A percentile compares a stretch with the other conserved stretches of the same genome.
Conservation (phyloP, 441 rosid species). For the Raphanus hybrid region DNA sequence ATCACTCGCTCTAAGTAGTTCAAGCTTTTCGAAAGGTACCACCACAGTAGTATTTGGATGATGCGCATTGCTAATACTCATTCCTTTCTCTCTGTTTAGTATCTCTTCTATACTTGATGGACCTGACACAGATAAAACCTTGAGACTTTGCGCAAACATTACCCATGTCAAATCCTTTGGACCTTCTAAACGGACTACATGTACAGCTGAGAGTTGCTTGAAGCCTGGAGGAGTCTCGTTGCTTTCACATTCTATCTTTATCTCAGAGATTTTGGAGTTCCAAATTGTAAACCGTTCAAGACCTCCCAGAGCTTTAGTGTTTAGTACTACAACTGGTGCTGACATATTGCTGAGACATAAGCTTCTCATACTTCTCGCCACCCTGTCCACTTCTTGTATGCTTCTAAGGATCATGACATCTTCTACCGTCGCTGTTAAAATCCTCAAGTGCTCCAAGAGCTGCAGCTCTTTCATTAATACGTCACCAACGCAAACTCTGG, state of each 20-base stretch:
- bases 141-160: background rate
- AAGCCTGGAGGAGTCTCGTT: background rate
- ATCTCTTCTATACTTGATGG: background rate
- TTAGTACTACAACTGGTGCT: background rate
- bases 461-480: background rate
- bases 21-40: background rate
- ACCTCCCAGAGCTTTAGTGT: background rate
- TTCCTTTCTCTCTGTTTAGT: background rate
- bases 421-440: background rate
- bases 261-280: background rate
- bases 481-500: background rate
- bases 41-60: background rate
- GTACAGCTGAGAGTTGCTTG: background rate
- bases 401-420: background rate
- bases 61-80: background rate
- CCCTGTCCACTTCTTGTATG: background rate
- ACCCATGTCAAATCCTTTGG: slow-evolving; percentile 9
- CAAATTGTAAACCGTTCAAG: background rate
- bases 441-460: background rate
- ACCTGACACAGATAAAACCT: background rate
- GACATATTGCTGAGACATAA: background rate
- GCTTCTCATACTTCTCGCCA: background rate
- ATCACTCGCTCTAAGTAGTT: background rate
- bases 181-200: background rate
- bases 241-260: background rate